Evolutionary conservation across 768 basidiomycete genomes (phyloP).

Genomic region (Mycena galericulata): DNA sequence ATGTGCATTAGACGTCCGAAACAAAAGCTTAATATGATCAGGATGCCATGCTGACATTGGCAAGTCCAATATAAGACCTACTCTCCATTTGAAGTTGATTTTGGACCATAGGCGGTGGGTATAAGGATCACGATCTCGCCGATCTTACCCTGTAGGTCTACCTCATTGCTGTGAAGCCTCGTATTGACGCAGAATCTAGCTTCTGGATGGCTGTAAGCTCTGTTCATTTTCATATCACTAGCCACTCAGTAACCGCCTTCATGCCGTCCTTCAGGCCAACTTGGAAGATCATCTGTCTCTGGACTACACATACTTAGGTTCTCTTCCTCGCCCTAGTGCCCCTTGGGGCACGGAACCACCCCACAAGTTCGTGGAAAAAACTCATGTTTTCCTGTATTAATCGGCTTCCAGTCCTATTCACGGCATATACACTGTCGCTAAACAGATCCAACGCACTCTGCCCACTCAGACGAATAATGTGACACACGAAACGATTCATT

Average conservation of each 20-base stretch:
- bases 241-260: neutral
- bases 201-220: constrained; percentile 27
- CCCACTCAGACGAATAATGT: constrained; percentile 57
- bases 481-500: constrained; percentile 72
- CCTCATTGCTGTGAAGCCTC: constrained; percentile 61
- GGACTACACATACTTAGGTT: constrained; percentile 64
- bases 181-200: neutral
- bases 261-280: constrained; percentile 57
- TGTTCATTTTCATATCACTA: constrained; percentile 4
- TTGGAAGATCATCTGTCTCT: constrained; percentile 66
- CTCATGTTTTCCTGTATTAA: constrained; percentile 2
- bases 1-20: neutral
- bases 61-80: constrained; percentile 4
- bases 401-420: constrained; percentile 54
- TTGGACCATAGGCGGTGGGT: constrained; percentile 71
- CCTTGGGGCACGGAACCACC: constrained; percentile 73
- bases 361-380: constrained; percentile 64
- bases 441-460: constrained; percentile 58
- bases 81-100: neutral
- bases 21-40: constrained; percentile 46
- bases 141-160: constrained; percentile 61
- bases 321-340: constrained; percentile 62
- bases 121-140: constrained; percentile 73
- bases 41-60: constrained; percentile 52
- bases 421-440: constrained; percentile 66